Base-by-base conservation (phyloP, 140 eudicot species). In the Stevia rebaudiana region DNA sequence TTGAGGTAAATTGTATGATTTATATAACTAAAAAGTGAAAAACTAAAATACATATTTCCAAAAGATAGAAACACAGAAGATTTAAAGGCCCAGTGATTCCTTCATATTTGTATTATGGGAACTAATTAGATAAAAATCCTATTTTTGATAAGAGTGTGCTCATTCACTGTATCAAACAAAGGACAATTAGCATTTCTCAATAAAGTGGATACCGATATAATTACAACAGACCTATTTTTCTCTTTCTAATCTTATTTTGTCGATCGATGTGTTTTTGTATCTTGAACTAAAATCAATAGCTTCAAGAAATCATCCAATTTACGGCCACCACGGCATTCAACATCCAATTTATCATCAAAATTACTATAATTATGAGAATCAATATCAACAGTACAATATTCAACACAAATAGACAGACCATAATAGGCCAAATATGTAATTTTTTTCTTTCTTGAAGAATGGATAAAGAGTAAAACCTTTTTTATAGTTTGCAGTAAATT, bases 401-500 rank as follows among this genome's bases (percentile, higher is more conserved):
- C n/a, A 41, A 63, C 42, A 44, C 16, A 63, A 43, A 46, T 46
- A 49, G 36, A 65, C 21, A 31, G 11, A 13, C 16, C 49, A 44
- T 48, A 33, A 28, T 5, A 13, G 11, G 61, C 63, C 21, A 37
- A 51, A 53, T 18, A 50, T 66, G 50, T 46, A 40, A 42, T 68
- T 22, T 22, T 16, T n/a, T 31, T 49, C 3, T 31, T 31, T 24
- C 9, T 37, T 25, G n/a, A n/a, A 41, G 43, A 76, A 54, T 54
- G 76, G 23, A 44, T 39, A 58, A 36, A 69, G 61, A 48, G 40
- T 23, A 68, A 51, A 16, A 82, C 97, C 97, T 85, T 65, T 71
- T 65, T 77, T 36, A 89, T 81, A 35, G 68, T 70, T 75, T 69
- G 74, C 76, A 89, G 67, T 62, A 69, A 80, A 40, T 70, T 72